phyloP scores from a whole-genome alignment of 1,284 basidiomycete genomes.

The Malassezia equina region DNA sequence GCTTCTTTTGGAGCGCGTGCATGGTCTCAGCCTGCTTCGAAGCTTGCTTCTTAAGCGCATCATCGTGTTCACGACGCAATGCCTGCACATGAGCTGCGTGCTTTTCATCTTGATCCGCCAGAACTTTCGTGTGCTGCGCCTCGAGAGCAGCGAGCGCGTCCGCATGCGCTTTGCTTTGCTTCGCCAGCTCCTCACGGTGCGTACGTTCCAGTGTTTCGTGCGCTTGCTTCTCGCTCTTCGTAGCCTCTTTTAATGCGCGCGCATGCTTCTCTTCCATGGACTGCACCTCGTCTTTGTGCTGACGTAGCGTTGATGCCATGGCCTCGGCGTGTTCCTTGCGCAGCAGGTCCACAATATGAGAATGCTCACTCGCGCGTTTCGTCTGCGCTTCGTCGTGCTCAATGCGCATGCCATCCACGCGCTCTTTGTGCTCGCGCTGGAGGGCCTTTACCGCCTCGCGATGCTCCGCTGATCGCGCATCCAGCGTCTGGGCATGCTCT shows the following conservation, averaged over 20 bases:
- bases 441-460: slow-evolving; percentile 2
- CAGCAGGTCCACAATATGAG: neutral
- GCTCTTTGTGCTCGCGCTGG: slow-evolving; percentile 2
- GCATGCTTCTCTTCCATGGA: neutral
- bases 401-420: neutral
- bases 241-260: neutral
- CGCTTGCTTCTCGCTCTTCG: neutral
- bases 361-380: neutral
- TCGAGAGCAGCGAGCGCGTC: neutral
- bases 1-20: neutral
- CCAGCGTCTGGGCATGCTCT: neutral
- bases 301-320: neutral
- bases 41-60: neutral
- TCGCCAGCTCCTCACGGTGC: slow-evolving; percentile 1
- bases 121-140: neutral
- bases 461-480: neutral
- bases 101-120: neutral
- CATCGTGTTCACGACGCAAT: neutral
- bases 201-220: neutral
- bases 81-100: neutral
- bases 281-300: neutral
- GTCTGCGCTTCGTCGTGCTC: neutral
- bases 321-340: neutral
- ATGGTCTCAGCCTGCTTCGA: slow-evolving; percentile 1
- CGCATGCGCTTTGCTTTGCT: neutral